A percentile compares a stretch with the other conserved stretches of the same genome.
These are phyloP conservation scores for Pyrrhoderma noxium DNA, from an alignment of 1,284 basidiomycete genomes.

Conservation along the genomic window DNA sequence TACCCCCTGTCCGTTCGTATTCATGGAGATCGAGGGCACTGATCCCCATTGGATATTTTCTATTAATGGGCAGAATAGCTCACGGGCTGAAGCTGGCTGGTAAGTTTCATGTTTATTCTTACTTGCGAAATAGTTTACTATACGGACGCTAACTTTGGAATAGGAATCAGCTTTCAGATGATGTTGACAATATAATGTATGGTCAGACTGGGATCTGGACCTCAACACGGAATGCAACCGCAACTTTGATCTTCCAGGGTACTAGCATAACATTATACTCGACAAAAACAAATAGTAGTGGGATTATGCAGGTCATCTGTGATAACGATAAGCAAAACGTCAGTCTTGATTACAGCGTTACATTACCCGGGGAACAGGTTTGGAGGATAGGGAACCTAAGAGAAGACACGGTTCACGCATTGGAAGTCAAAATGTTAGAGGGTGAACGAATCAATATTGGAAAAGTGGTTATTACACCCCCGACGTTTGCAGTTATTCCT, in stretches of 20 bases:
- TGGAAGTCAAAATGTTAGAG: conserved; percentile 6
- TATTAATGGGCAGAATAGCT: too few species aligned
- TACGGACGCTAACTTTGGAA: too few species aligned
- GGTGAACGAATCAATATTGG: conserved; percentile 11
- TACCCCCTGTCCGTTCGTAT: too few species aligned
- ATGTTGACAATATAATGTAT: too few species aligned
- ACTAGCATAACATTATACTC: conserved; percentile 8
- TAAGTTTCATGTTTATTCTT: too few species aligned
- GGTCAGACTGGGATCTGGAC: conserved; percentile 6
- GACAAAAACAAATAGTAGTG: conserved; percentile 3
- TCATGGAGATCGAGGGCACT: too few species aligned
- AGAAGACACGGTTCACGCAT: conserved; percentile 6
- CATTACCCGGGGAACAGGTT: neutral
- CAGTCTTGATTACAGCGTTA: neutral
- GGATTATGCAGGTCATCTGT: conserved; percentile 6
- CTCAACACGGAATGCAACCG: conserved; percentile 3
- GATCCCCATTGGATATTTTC: too few species aligned
- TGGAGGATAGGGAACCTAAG: neutral
- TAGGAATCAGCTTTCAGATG: too few species aligned
- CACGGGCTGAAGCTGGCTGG: too few species aligned
- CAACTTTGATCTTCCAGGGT: conserved; percentile 12
- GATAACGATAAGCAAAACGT: neutral
- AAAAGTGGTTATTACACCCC: conserved; percentile 9
- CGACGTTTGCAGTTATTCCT: conserved; percentile 3
- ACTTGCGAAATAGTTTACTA: too few species aligned